Evolutionary conservation across 2,329 filamentous ascomycete genomes (phyloP), one percentile per base, ranked within the genome.

Genomic region (Alternaria angustiovoidea): DNA sequence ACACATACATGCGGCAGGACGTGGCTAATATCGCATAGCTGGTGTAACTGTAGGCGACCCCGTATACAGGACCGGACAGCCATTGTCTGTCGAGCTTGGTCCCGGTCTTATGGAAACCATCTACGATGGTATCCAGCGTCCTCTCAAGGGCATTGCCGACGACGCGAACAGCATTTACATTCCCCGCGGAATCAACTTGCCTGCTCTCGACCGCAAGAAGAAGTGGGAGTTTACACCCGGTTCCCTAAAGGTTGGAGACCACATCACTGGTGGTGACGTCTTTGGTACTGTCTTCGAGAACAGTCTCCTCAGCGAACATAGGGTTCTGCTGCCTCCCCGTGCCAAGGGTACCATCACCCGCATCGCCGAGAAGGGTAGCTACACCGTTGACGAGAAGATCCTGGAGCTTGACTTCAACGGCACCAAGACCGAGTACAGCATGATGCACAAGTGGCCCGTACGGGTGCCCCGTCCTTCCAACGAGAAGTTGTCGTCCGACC

Each of bases 371-470:
- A 93, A 96, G 82, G 95, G 95, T 73, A 91, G 89, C 80, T 99
- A 97, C 82, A 97, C 93, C 4, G 94, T 99, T 34, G 92, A 91
- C 57, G 91, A 97, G 78, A 96, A 96, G 81, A 90, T 99, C 65
- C 85, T 99, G 75, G 94, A 97, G 81, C 87, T 98, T 65, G 95
- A 99, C 80, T 99, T 99, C 79, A 92, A 99, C 76, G 95, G 95
- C 76, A 93, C 93, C 83, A 96, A 94, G 86, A 91, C 91, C 58
- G 91, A 94, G 80, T 94, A 92, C 80, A 91, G 90, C 78, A 98
- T 99, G 95, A 97, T 98, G 94, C 95, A 99, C 83, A 89, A 89
- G 69, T 99, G 95, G 95, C 95, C 95, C 59, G 95, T 98, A 75
- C 94, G 95, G 86, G 95, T 96, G 52, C 94, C 95, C 59, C 90